These are phyloP conservation scores for Hypoxylon rickii DNA, from an alignment of 495 filamentous ascomycete genomes.

Conservation along the genomic window DNA sequence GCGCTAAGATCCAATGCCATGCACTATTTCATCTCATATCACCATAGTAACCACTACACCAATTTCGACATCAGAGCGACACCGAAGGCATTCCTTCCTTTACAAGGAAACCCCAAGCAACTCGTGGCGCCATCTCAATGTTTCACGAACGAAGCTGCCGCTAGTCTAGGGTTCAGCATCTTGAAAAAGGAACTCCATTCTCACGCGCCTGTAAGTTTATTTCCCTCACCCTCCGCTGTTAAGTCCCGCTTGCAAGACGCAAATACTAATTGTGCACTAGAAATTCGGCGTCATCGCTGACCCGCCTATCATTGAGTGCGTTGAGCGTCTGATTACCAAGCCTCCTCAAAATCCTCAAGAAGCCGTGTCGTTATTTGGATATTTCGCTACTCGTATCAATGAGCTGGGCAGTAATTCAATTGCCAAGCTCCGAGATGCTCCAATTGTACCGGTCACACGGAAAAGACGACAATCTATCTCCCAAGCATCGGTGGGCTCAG, in stretches of 20 bases:
- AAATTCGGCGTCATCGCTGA: conserved; percentile 84
- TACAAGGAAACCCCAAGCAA: conserved; percentile 64
- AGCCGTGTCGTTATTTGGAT: conserved; percentile 75
- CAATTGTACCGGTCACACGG: conserved; percentile 70
- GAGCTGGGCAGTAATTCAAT: conserved; percentile 69
- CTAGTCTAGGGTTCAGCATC: conserved; percentile 78
- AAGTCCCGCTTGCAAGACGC: background rate
- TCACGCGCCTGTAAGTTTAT: conserved; percentile 57
- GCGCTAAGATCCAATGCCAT: conserved; percentile 66
- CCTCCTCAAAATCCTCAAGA: conserved; percentile 68
- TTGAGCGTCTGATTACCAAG: conserved; percentile 66
- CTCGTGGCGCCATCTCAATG: conserved; percentile 75
- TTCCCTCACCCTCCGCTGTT: background rate
- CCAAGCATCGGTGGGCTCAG: conserved; percentile 25
- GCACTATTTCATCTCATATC: conserved; percentile 80
- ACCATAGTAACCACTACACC: conserved; percentile 75
- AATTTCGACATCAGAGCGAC: conserved; percentile 60
- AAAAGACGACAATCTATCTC: conserved; percentile 23
- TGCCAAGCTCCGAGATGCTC: conserved; percentile 61
- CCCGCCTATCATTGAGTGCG: conserved; percentile 75
- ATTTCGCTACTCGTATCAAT: conserved; percentile 74
- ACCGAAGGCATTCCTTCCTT: conserved; percentile 70
- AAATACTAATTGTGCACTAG: conserved; percentile 15
- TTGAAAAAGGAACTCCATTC: conserved; percentile 71
- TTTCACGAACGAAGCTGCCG: conserved; percentile 77